phyloP scores from a whole-genome alignment of 768 basidiomycete genomes.

The Floccularia luteovirens region DNA sequence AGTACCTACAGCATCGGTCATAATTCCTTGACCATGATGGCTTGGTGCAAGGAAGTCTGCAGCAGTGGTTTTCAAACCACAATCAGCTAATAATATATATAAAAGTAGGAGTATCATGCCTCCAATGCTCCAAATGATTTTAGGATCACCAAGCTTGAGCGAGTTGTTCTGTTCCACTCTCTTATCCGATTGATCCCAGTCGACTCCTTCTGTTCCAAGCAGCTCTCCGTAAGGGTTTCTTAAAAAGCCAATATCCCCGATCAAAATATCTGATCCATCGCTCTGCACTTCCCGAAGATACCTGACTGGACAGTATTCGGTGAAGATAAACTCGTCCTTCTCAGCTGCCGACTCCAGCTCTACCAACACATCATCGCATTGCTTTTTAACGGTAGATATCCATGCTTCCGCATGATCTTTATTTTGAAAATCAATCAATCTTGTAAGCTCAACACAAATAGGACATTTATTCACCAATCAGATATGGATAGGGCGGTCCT shows the following conservation, averaged over 20 bases:
- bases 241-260: conserved; percentile 35
- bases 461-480: conserved; percentile 13
- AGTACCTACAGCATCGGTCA: conserved; percentile 55
- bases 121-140: conserved; percentile 30
- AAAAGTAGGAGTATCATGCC: conserved; percentile 9
- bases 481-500: conserved; percentile 46
- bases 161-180: conserved; percentile 29
- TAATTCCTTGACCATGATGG: conserved; percentile 64
- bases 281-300: conserved; percentile 42
- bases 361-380: conserved; percentile 17
- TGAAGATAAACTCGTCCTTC: conserved; percentile 15
- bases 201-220: conserved; percentile 16
- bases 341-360: conserved; percentile 18
- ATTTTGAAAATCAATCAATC: not conserved
- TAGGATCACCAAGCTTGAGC: conserved; percentile 37
- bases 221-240: conserved; percentile 23
- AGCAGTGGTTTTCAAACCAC: no score
- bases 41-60: conserved; percentile 35
- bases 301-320: conserved; percentile 37
- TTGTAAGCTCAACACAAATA: not conserved
- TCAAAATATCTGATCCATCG: conserved; percentile 41
- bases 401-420: conserved; percentile 19
- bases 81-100: not conserved
- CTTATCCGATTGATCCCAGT: conserved; percentile 26
- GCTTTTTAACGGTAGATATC: conserved; percentile 13